These are phyloP conservation scores for Xanthoceras sorbifolium DNA, from an alignment of 345 rosid species.

Conservation along the genomic window DNA sequence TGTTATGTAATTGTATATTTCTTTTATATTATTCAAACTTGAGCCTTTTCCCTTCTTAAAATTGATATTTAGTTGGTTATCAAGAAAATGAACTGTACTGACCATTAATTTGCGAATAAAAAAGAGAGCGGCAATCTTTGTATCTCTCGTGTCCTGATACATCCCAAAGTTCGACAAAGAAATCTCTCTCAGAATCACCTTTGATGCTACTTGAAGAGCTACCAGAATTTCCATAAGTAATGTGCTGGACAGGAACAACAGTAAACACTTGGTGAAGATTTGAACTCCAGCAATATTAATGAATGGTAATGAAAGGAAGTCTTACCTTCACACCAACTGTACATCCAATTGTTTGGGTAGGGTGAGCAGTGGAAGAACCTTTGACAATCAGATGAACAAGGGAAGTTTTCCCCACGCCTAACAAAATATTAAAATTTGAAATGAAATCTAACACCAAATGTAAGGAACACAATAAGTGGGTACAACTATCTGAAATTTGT, in stretches of 20 bases:
- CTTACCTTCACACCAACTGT: slow-evolving; percentile 92
- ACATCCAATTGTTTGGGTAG: slow-evolving; percentile 97
- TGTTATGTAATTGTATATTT: not conserved
- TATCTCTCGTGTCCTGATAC: slow-evolving; percentile 97
- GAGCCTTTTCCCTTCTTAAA: not conserved
- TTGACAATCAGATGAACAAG: slow-evolving; percentile 84
- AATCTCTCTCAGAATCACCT: slow-evolving; percentile 94
- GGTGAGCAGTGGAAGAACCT: slow-evolving; percentile 66
- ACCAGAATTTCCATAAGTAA: slow-evolving; percentile 69
- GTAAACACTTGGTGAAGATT: slow-evolving; percentile 21
- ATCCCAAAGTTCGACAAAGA: slow-evolving; percentile 99
- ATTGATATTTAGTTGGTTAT: not conserved
- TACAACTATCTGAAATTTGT: not conserved
- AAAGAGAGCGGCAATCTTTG: slow-evolving; percentile 92
- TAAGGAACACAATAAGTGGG: not conserved
- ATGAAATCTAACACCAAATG: slow-evolving; percentile 18
- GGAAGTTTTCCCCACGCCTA: slow-evolving; percentile 97
- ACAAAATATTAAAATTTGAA: slow-evolving; percentile 20
- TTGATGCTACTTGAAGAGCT: slow-evolving; percentile 92
- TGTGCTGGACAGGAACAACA: slow-evolving; percentile 49
- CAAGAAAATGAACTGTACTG: slow-evolving; percentile 25
- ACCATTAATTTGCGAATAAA: slow-evolving; percentile 97
- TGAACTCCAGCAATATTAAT: slow-evolving; percentile 20
- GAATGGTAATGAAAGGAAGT: slow-evolving; percentile 1
- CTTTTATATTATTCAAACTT: not conserved